Base-by-base conservation (phyloP, 2,329 filamentous ascomycete species). In the Kalmusia sp. region DNA sequence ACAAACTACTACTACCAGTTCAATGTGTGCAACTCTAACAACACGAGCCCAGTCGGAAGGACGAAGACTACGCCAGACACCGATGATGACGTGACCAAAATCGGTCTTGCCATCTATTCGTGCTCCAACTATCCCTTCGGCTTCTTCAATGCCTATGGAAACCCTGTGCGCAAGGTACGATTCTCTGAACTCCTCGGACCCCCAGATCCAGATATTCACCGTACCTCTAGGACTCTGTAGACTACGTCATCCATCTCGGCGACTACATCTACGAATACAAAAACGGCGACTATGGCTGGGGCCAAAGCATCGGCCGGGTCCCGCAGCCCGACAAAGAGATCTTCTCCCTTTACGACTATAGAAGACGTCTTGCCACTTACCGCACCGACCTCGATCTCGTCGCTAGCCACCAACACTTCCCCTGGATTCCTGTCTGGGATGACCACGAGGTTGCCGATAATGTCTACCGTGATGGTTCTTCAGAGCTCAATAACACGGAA, bases 1-100 rank as follows among this genome's bases (percentile, higher is more conserved):
- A 90, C 86, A 0, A 80, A 77, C 2, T 90, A 91, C 70, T 87
- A 82, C 63, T 90, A 90, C 63, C 87, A 88, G 62, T 92, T 91
- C 75, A 84, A 77, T 19, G 80, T 91, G 25, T 92, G 89, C 65
- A 76, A 79, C 48, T 88, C 87, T 0, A 76, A 84, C 51, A 84
- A 83, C 46, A 83, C 76, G 39, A 88, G 85, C 47, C 82, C 85
- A 0, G 45, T 90, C 21, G 88, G 88, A 12, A 79, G 86, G 9
- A 91, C 88, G 21, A 91, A 91, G 77, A 91, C 89, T 0, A 83
- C 85, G 4, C 88, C 89, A 2, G 70, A 73, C 2, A 76, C 79
- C 12, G 76, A 83, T 14, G 83, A 88, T 49, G 77, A 83, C 21
- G 80, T 87, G 5, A 77, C 80, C 1, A 74, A 81, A 15, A 76